phyloP scores from a whole-genome alignment of 2,329 filamentous ascomycete genomes.

The Epichloe sibirici region DNA sequence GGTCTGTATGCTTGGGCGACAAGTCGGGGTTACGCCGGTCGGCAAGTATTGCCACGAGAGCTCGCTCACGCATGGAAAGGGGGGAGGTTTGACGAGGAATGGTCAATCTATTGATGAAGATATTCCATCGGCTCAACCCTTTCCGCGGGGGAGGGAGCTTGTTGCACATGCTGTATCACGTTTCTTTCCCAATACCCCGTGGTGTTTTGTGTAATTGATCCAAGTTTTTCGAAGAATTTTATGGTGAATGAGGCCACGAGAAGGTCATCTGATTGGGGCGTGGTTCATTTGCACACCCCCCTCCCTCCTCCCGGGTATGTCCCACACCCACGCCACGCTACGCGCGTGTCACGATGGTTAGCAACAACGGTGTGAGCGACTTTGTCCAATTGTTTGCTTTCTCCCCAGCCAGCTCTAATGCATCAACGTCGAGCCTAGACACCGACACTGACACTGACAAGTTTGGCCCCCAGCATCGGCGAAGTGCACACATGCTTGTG shows the following conservation, averaged over 20 bases:
- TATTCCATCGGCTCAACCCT: not conserved
- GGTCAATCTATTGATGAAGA: not conserved
- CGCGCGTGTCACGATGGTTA: constrained; percentile 4
- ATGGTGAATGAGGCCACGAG: not conserved
- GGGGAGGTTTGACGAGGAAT: too few species aligned
- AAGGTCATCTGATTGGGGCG: not conserved
- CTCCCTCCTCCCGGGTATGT: not conserved
- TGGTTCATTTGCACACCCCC: not conserved
- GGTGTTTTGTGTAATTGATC: not conserved
- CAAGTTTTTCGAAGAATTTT: not conserved
- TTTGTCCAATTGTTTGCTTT: constrained; percentile 7
- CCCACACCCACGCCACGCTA: constrained; percentile 6
- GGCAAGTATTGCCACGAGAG: not conserved
- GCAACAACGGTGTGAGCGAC: constrained; percentile 2
- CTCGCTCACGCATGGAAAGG: too few species aligned
- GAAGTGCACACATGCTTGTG: not conserved
- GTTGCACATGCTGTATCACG: not conserved
- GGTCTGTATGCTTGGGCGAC: not conserved
- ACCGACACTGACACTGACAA: not conserved
- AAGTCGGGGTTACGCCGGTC: not conserved
- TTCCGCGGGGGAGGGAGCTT: not conserved
- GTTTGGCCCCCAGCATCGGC: constrained; percentile 1
- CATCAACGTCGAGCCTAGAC: not conserved
- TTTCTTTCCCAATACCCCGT: not conserved
- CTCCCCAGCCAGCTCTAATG: not conserved